Base-by-base conservation (phyloP, 208 protist species). In the Trichomonas vaginalis region DNA sequence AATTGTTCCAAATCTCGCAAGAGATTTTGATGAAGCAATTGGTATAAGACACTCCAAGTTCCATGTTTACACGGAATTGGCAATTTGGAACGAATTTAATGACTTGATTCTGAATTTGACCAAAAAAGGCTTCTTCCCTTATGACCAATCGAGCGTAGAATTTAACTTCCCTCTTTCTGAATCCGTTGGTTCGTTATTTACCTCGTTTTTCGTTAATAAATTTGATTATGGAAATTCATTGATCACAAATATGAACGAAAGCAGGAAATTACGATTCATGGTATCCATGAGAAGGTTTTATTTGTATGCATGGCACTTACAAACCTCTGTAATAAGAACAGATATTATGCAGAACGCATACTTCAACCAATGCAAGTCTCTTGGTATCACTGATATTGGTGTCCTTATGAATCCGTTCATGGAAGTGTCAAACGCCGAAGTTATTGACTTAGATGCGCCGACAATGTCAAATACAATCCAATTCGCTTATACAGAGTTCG, bases 201-300 rank as follows among this genome's bases (percentile, higher is more conserved):
- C 45, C 39, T 92, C 86, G 2, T 27, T 27, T 39, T 92, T 39
- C 45, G 40, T 92, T 12, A 92, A 88, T 40, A 88, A 35, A n/a
- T 47, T 88, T 4, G 40, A 92, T 39, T 92, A 23, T 21, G 46
- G 12, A 42, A 92, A 92, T 10, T 17, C 32, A 17, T n/a, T 92
- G 9, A 92, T 88, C 32, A 45, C 39, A 23, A 88, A 88, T n/a
- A 92, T 92, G 86, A 92, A 92, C 10, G 27, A 92, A 92, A 92
- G 17, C 17, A 48, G 40, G 27, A 35, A 51, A 51, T 17, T 92
- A 47, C 0, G 45, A 39, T 92, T 92, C 45, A 35, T 56, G 12
- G 15, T 92, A 9, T 92, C 86, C 35, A 51, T 39, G n/a, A 48
- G 86, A 32, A 1, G 82, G 4, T 92, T 92, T 32, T 51, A 48